Evolutionary conservation across 306 rosid genomes (phyloP).

Genomic region (Macrotyloma uniflorum): DNA sequence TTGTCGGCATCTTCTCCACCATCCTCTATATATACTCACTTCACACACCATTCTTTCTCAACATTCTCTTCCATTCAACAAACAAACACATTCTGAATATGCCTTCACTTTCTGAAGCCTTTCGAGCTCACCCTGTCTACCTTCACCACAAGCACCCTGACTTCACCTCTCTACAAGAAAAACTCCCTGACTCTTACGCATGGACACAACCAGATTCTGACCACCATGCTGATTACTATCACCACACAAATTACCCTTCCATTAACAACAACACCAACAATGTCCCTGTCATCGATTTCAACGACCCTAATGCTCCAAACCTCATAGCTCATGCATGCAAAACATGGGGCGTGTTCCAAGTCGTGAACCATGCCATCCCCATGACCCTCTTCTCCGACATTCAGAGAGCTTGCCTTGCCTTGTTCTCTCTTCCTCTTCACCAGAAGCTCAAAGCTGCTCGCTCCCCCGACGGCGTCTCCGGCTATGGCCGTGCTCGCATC

Average conservation of each 20-base stretch:
- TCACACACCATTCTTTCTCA: slow-evolving; percentile 28
- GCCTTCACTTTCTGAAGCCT: slow-evolving; percentile 72
- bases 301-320: slow-evolving; percentile 49
- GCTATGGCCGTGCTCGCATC: slow-evolving; percentile 73
- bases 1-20: slow-evolving; percentile 47
- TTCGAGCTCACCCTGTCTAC: slow-evolving; percentile 55
- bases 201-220: slow-evolving; percentile 50
- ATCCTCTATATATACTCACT: slow-evolving; percentile 49
- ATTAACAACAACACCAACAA: neutral
- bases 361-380: slow-evolving; percentile 65
- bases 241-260: slow-evolving; percentile 13
- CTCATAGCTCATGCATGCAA: slow-evolving; percentile 67
- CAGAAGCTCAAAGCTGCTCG: slow-evolving; percentile 76
- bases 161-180: slow-evolving; percentile 47
- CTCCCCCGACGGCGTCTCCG: slow-evolving; percentile 63
- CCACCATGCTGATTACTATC: too few species aligned
- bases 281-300: slow-evolving; percentile 61
- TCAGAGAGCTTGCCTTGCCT: slow-evolving; percentile 38
- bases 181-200: slow-evolving; percentile 72
- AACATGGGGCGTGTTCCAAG: slow-evolving; percentile 81
- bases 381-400: slow-evolving; percentile 48
- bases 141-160: slow-evolving; percentile 57
- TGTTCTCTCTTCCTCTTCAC: slow-evolving; percentile 61
- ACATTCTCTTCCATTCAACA: too few species aligned
- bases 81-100: slow-evolving; percentile 9